Evolutionary conservation across 1,139 yeast species (phyloP).

Genomic region (Kodamaea plutei): DNA sequence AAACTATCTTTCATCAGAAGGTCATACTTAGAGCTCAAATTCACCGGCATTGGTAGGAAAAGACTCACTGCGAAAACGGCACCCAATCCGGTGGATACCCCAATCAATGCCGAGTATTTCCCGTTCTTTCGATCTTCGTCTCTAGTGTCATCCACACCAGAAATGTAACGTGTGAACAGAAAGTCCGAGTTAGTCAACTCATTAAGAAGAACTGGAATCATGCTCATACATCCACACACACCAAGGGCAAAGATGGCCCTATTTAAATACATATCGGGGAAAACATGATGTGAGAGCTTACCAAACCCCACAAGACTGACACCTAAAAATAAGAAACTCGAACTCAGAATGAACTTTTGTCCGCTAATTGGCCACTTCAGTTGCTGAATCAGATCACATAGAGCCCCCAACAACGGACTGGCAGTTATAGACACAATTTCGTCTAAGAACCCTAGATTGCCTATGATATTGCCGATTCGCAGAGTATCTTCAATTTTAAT

Average conservation of each 20-base stretch:
- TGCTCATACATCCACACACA: conserved; percentile 47
- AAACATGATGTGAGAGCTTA: conserved; percentile 17
- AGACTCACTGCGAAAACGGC: conserved; percentile 56
- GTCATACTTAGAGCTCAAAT: conserved; percentile 24
- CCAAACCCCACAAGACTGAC: conserved; percentile 50
- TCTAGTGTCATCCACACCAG: background rate
- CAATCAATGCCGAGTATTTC: conserved; percentile 56
- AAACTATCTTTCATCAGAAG: conserved; percentile 38
- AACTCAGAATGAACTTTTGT: conserved; percentile 47
- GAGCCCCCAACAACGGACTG: conserved; percentile 64
- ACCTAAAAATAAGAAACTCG: conserved; percentile 48
- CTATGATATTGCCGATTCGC: conserved; percentile 54
- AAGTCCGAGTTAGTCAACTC: conserved; percentile 50
- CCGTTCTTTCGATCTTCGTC: conserved; percentile 37
- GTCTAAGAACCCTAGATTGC: conserved; percentile 60
- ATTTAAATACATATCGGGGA: conserved; percentile 48
- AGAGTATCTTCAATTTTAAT: conserved; percentile 36
- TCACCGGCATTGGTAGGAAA: conserved; percentile 47
- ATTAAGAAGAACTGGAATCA: conserved; percentile 48
- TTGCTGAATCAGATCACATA: conserved; percentile 49
- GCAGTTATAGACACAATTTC: conserved; percentile 51
- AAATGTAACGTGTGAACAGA: background rate
- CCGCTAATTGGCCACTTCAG: conserved; percentile 31
- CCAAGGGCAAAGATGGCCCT: conserved; percentile 62
- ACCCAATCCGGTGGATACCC: conserved; percentile 62